Conservation (phyloP, 2,329 filamentous ascomycete species). For the Trichoderma sp. region DNA sequence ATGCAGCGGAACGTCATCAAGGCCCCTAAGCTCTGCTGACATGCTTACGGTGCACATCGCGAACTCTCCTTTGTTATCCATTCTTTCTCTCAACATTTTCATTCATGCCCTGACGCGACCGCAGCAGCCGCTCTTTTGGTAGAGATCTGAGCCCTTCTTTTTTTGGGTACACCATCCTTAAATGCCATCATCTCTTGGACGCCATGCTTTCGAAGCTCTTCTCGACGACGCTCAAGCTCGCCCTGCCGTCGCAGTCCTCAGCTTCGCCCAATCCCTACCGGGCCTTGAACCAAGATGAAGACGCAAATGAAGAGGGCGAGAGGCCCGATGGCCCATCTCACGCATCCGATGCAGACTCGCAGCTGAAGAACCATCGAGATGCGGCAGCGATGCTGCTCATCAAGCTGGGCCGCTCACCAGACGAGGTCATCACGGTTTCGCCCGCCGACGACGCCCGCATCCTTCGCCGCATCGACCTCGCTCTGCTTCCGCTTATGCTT, state of each 20-base stretch:
- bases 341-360: not conserved
- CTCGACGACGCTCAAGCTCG: slow-evolving; percentile 8
- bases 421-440: slow-evolving; percentile 38
- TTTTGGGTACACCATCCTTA: not conserved
- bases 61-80: not conserved
- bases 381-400: slow-evolving; percentile 50
- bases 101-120: not conserved
- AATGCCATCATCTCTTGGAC: not conserved
- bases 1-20: slow-evolving; percentile 8
- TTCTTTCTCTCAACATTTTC: not conserved
- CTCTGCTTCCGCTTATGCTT: slow-evolving; percentile 51
- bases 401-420: slow-evolving; percentile 41
- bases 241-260: slow-evolving; percentile 2
- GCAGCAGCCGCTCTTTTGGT: not conserved
- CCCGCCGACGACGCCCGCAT: slow-evolving; percentile 40
- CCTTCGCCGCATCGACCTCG: slow-evolving; percentile 44
- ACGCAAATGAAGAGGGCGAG: slow-evolving; percentile 22
- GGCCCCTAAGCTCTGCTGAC: slow-evolving; percentile 10
- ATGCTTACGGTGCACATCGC: not conserved
- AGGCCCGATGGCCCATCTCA: not conserved
- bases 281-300: slow-evolving; percentile 32
- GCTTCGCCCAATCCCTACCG: slow-evolving; percentile 34
- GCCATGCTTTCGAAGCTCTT: slow-evolving; percentile 24
- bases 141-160: not conserved
- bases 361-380: slow-evolving; percentile 37